Evolutionary conservation across 352 stramenopile genomes (phyloP).

Genomic region (Phytophthora europaea): DNA sequence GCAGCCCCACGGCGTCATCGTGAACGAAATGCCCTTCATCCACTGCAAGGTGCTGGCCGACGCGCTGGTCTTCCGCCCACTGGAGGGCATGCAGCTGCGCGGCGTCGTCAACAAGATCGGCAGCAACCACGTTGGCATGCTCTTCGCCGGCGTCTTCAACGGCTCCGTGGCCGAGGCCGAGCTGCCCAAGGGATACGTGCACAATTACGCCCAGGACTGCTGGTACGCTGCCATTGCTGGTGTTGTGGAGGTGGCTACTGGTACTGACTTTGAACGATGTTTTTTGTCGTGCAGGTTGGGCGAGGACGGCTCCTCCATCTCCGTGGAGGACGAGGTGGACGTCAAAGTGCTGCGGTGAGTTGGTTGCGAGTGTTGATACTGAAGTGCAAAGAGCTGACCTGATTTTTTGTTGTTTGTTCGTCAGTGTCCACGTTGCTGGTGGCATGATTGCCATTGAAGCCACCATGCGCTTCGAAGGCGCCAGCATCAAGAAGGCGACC

Average conservation of each 20-base stretch:
- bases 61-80: conserved; percentile 79
- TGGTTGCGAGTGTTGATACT: background rate
- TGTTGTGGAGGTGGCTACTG: conserved; percentile 1
- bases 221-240: conserved; percentile 55
- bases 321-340: conserved; percentile 69
- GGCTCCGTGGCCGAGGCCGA: conserved; percentile 80
- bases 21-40: conserved; percentile 90
- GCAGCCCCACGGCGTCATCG: conserved; percentile 67
- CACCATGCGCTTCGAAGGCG: conserved; percentile 62
- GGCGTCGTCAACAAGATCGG: conserved; percentile 87
- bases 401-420: conserved; percentile 7
- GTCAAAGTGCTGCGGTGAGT: conserved; percentile 72
- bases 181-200: conserved; percentile 78
- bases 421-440: conserved; percentile 72
- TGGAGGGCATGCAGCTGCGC: conserved; percentile 69
- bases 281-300: conserved; percentile 48
- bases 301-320: conserved; percentile 64
- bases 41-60: conserved; percentile 81
- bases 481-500: conserved; percentile 9
- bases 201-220: conserved; percentile 84
- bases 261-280: conserved; percentile 10
- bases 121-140: conserved; percentile 88
- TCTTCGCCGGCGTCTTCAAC: conserved; percentile 87
- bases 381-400: conserved; percentile 14
- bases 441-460: conserved; percentile 87